Percentiles rank a stretch among this genome's conserved stretches.
These are phyloP conservation scores for Bolboschoenus planiculmis DNA, from an alignment of 176 grass and related monocot species.

Conservation along the genomic window DNA sequence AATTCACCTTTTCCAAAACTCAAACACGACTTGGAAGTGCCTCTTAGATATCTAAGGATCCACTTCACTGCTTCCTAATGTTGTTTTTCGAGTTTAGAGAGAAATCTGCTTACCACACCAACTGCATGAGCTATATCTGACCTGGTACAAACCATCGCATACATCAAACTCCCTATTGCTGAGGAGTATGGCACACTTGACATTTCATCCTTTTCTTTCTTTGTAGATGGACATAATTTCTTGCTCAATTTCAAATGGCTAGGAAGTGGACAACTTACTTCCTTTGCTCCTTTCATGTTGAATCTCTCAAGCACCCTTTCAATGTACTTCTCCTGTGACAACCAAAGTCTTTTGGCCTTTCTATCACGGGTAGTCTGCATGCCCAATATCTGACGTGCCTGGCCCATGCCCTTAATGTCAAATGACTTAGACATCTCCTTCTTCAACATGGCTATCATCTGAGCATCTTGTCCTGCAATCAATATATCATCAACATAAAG, in stretches of 20 bases:
- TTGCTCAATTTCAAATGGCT: neutral
- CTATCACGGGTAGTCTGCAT: neutral
- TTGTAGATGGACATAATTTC: neutral
- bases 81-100: no score
- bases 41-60: no score
- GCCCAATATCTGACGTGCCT: neutral
- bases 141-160: slow-evolving; percentile 5
- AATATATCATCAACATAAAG: no score
- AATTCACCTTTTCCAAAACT: neutral
- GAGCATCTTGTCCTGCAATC: no score
- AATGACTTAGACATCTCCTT: no score
- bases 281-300: slow-evolving; percentile 7
- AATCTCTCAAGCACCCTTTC: slow-evolving; percentile 2
- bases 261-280: neutral
- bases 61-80: no score
- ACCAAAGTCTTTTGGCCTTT: neutral
- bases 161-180: slow-evolving; percentile 8
- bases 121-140: neutral
- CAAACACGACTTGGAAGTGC: neutral
- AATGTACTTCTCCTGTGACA: neutral
- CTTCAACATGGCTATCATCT: no score
- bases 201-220: slow-evolving; percentile 7
- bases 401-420: no score
- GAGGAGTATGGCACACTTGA: neutral
- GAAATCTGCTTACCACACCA: no score